Evolutionary conservation across 2,329 filamentous ascomycete species (phyloP).

Genomic region (Chrysoporthe deuterocubensis): DNA sequence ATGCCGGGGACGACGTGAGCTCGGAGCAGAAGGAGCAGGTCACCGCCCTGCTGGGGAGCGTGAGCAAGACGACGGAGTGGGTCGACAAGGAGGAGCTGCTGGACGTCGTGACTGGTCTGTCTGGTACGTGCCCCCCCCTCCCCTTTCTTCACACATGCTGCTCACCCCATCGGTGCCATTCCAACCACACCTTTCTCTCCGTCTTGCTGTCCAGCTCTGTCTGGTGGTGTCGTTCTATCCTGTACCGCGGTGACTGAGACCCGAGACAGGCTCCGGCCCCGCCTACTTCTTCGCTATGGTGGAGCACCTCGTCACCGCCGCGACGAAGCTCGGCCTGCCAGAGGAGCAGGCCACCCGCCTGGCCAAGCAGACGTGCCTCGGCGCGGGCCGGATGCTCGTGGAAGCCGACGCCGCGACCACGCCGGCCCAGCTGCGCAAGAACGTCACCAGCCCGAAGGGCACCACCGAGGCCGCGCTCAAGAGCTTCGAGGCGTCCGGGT

Average conservation of each 20-base stretch:
- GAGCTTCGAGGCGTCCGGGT: conserved; percentile 50
- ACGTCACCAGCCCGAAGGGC: conserved; percentile 57
- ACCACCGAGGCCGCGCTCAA: conserved; percentile 54
- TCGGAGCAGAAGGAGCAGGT: conserved; percentile 47
- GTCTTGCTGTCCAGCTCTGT: background rate
- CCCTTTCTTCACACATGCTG: background rate
- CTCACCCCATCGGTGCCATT: background rate
- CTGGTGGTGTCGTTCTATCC: background rate
- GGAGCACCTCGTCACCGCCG: conserved; percentile 53
- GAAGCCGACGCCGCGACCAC: conserved; percentile 50
- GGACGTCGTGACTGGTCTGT: conserved; percentile 55
- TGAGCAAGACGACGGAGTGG: conserved; percentile 55
- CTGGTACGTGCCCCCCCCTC: conserved; percentile 41
- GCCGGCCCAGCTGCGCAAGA: conserved; percentile 51
- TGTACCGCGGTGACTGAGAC: background rate
- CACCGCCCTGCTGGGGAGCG: conserved; percentile 46
- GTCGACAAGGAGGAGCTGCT: conserved; percentile 53
- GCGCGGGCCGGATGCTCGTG: conserved; percentile 56
- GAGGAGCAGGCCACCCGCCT: conserved; percentile 53
- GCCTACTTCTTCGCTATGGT: conserved; percentile 60
- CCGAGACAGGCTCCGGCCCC: conserved; percentile 49
- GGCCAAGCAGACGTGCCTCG: conserved; percentile 55
- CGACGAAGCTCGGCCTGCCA: conserved; percentile 48
- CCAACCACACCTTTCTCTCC: background rate
- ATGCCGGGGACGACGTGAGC: conserved; percentile 47